Conservation (phyloP, 345 rosid genomes). For the Kernera saxatilis region DNA sequence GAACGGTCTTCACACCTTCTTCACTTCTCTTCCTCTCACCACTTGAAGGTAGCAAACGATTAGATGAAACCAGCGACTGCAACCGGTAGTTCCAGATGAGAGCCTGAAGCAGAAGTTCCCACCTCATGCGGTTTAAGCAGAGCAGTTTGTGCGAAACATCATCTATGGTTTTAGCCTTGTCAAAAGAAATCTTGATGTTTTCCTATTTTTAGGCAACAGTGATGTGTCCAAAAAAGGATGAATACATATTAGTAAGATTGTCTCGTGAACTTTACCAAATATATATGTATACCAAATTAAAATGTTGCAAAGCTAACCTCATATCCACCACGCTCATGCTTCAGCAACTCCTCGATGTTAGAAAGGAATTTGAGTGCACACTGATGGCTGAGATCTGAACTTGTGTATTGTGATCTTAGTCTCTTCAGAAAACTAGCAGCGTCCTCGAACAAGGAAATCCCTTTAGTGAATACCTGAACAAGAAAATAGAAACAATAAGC, state of each 20-base stretch:
- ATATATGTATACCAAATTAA: neutral
- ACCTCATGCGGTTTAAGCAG: constrained; percentile 52
- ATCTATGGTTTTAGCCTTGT: constrained; percentile 40
- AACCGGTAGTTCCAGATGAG: constrained; percentile 72
- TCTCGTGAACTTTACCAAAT: neutral
- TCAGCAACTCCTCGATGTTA: constrained; percentile 62
- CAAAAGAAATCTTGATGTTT: constrained; percentile 35
- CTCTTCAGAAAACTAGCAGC: constrained; percentile 46
- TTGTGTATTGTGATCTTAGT: constrained; percentile 40
- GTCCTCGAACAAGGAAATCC: constrained; percentile 54
- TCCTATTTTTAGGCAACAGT: constrained; percentile 32
- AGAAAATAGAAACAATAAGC: constrained; percentile 15
- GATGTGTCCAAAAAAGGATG: constrained; percentile 3
- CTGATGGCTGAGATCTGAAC: constrained; percentile 40
- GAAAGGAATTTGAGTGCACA: constrained; percentile 45
- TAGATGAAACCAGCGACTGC: constrained; percentile 52
- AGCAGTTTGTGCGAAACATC: constrained; percentile 46
- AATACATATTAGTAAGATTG: constrained; percentile 6
- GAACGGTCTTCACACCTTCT: constrained; percentile 19
- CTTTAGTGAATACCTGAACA: constrained; percentile 57
- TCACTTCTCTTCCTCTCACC: constrained; percentile 34
- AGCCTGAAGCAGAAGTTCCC: constrained; percentile 83
- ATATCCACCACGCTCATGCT: constrained; percentile 47
- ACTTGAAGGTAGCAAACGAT: constrained; percentile 35
- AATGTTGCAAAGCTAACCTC: constrained; percentile 49